phyloP scores from a whole-genome alignment of 2,329 filamentous ascomycete genomes.

The Verticillium alfalfae region DNA sequence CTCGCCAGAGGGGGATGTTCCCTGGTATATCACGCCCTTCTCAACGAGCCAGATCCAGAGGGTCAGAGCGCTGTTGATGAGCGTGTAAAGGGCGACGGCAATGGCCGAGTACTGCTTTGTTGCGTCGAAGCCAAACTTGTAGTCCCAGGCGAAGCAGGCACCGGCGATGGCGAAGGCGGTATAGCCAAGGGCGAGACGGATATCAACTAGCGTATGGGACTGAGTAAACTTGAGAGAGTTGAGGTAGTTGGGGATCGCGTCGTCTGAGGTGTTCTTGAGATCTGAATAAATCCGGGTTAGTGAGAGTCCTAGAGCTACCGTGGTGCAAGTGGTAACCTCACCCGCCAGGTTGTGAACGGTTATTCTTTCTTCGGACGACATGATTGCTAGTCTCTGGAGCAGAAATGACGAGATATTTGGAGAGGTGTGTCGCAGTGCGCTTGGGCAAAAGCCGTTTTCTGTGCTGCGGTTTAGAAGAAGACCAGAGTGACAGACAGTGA shows the following conservation, averaged over 20 bases:
- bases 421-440: no score
- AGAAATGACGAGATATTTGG: not conserved
- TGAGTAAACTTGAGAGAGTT: constrained; percentile 81
- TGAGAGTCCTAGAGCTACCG: constrained; percentile 6
- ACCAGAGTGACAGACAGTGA: not conserved
- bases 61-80: constrained; percentile 73
- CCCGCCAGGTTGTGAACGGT: constrained; percentile 63
- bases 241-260: constrained; percentile 90
- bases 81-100: constrained; percentile 74
- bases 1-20: constrained; percentile 58
- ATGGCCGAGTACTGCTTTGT: constrained; percentile 77
- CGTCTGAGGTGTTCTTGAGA: constrained; percentile 94
- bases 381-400: constrained; percentile 12
- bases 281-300: constrained; percentile 46
- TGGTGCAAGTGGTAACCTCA: constrained; percentile 19
- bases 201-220: constrained; percentile 73
- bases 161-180: constrained; percentile 72
- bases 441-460: not conserved
- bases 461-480: not conserved
- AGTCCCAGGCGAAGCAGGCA: constrained; percentile 86
- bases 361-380: constrained; percentile 51
- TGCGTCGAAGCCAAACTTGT: constrained; percentile 79
- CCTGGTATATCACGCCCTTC: constrained; percentile 75
- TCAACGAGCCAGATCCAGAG: constrained; percentile 84
- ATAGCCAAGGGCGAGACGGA: constrained; percentile 81